A percentile compares a stretch with the other conserved stretches of the same genome.
These are phyloP conservation scores for Candida manassasensis DNA, from an alignment of 805 yeast species.

Conservation along the genomic window DNA sequence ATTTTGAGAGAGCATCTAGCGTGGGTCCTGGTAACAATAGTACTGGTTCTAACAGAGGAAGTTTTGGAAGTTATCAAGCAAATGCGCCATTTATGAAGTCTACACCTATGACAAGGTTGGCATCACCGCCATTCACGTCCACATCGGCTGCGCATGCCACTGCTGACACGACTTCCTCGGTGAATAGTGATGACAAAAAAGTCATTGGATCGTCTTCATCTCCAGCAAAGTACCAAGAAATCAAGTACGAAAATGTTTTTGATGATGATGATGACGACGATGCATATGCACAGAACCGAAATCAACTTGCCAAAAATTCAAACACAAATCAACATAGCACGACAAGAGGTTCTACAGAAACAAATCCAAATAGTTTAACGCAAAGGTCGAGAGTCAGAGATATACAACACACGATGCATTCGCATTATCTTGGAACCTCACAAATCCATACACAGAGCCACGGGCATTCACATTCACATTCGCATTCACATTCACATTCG, in stretches of 20 bases:
- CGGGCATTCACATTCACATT: not conserved
- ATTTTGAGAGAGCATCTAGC: not conserved
- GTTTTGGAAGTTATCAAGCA: not conserved
- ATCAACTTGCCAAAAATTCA: no score
- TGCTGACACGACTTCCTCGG: not conserved
- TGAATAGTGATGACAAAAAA: constrained; percentile 1
- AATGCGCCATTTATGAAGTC: constrained; percentile 15
- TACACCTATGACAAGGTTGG: constrained; percentile 12
- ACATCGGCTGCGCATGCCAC: constrained; percentile 21
- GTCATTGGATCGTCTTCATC: constrained; percentile 30
- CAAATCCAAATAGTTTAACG: not conserved
- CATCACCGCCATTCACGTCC: constrained; percentile 20
- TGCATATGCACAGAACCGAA: no score
- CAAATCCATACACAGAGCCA: not conserved
- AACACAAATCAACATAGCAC: no score
- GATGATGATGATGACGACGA: constrained; percentile 49
- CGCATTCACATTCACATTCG: constrained; percentile 3
- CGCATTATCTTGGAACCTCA: constrained; percentile 1
- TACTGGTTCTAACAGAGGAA: constrained; percentile 8
- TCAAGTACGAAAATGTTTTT: constrained; percentile 36
- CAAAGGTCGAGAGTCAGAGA: not conserved
- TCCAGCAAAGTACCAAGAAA: constrained; percentile 25
- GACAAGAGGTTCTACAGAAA: no score
- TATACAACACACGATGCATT: constrained; percentile 1
- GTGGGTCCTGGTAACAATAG: constrained; percentile 5